These are phyloP conservation scores for Periconia sp. DNA, from an alignment of 2,329 filamentous ascomycete genomes.

Conservation along the genomic window DNA sequence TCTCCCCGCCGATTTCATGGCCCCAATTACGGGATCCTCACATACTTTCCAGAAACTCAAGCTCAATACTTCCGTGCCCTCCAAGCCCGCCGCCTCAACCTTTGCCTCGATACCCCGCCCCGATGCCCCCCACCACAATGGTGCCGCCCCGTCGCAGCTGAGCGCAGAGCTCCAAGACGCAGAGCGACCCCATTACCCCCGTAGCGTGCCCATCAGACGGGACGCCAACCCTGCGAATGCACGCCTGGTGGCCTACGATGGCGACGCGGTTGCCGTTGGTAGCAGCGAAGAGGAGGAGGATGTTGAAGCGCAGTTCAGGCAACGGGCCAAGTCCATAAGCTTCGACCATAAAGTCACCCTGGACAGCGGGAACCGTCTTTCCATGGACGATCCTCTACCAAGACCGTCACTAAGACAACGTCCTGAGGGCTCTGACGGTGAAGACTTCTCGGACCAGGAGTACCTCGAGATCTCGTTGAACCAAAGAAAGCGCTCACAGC, in stretches of 20 bases:
- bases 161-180: conserved; percentile 23
- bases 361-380: conserved; percentile 47
- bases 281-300: conserved; percentile 33
- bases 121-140: conserved; percentile 31
- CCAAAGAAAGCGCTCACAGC: conserved; percentile 27
- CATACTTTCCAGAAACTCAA: conserved; percentile 51
- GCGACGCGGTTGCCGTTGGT: conserved; percentile 23
- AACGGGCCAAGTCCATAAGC: conserved; percentile 48
- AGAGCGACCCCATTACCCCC: conserved; percentile 23
- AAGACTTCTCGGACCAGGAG: conserved; percentile 40
- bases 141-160: conserved; percentile 27
- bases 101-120: conserved; percentile 44
- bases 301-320: conserved; percentile 35
- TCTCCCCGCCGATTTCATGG: conserved; percentile 41
- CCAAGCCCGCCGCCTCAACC: conserved; percentile 43
- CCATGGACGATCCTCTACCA: conserved; percentile 46
- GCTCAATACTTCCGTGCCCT: conserved; percentile 44
- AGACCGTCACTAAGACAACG: conserved; percentile 28
- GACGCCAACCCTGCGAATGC: conserved; percentile 22
- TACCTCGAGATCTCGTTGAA: conserved; percentile 39
- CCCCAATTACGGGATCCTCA: conserved; percentile 46
- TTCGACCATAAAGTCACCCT: conserved; percentile 49
- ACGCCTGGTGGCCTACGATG: conserved; percentile 20
- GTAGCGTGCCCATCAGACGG: conserved; percentile 24
- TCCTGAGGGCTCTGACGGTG: conserved; percentile 29